These are phyloP conservation scores for Lachancea kluyveri DNA, from an alignment of 805 yeast genomes.

Conservation along the genomic window DNA sequence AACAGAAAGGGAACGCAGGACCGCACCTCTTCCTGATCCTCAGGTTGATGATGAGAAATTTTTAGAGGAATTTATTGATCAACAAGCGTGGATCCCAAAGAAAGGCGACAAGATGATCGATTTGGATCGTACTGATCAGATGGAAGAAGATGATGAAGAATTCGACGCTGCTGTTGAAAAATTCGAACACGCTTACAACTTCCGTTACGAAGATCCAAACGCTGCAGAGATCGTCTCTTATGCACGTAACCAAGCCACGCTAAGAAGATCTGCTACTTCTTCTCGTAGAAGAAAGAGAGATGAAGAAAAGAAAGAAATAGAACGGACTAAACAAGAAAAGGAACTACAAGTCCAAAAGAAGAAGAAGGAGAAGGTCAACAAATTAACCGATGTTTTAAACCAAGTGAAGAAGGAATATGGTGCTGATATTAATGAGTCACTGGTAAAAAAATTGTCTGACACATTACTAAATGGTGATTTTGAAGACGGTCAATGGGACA, in stretches of 20 bases:
- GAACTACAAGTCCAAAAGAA: conserved; percentile 61
- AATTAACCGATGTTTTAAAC: conserved; percentile 59
- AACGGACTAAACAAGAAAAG: conserved; percentile 45
- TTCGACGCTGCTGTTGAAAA: conserved; percentile 89
- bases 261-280: conserved; percentile 72
- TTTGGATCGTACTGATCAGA: conserved; percentile 37
- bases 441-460: conserved; percentile 64
- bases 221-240: conserved; percentile 88
- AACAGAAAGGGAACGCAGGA: conserved; percentile 23
- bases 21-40: conserved; percentile 57
- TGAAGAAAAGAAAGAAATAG: conserved; percentile 49
- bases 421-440: conserved; percentile 45
- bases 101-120: conserved; percentile 52
- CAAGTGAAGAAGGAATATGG: conserved; percentile 39
- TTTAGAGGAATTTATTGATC: conserved; percentile 61
- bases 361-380: conserved; percentile 69
- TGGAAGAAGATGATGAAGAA: conserved; percentile 70
- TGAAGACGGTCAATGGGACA: conserved; percentile 88
- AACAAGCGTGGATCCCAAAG: conserved; percentile 86
- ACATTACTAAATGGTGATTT: conserved; percentile 81
- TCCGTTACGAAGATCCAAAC: conserved; percentile 88
- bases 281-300: conserved; percentile 81
- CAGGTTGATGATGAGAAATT: conserved; percentile 59
- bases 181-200: conserved; percentile 89
- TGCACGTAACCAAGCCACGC: conserved; percentile 90